Evolutionary conservation across 192 early-diverging fungal species (phyloP), one percentile per base, ranked within the genome.

Genomic region (Hyaloraphidium curvatum): DNA sequence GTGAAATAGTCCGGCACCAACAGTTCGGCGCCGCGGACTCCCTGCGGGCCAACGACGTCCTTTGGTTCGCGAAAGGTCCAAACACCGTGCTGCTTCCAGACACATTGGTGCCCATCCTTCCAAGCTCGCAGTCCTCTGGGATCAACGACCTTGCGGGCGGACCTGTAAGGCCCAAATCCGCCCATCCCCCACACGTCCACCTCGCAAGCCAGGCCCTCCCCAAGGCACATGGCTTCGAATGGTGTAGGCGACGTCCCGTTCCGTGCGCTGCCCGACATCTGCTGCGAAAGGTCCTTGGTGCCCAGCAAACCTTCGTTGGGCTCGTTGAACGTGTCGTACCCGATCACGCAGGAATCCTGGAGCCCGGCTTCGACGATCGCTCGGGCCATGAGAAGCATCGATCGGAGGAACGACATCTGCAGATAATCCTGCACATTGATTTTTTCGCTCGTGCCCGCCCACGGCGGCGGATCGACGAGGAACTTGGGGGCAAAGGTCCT

Each of bases 31-130:
- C 75, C 71, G n/a, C n/a, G n/a, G n/a, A n/a, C n/a, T n/a, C n/a
- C n/a, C n/a, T n/a, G n/a, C n/a, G n/a, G n/a, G n/a, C n/a, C n/a
- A n/a, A n/a, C n/a, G 25, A 57, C 61, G 5, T 55, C 31, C 52
- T 76, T 66, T 11, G 82, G 22, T 14, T 59, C 70, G n/a, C n/a
- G n/a, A n/a, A n/a, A n/a, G n/a, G n/a, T n/a, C 82, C 83, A 89
- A 0, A 89, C 80, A 26, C 85, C 83, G 59, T 86, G 78, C 27
- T 76, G 50, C 39, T 69, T 76, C 84, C 87, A 89, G 27, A 87
- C 58, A 62, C 85, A 88, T 14, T 67, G 57, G 2, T 62, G 53
- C 2, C 72, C 75, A 0, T 72, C 62, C 1, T 78, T 40, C 83
- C 83, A 86, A 0, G 74, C 81, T 2, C 56, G n/a, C 14, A 59